Evolutionary conservation across 805 yeast genomes (phyloP), one percentile per base, ranked within the genome.

Genomic region (Kluyveromyces siamensis): DNA sequence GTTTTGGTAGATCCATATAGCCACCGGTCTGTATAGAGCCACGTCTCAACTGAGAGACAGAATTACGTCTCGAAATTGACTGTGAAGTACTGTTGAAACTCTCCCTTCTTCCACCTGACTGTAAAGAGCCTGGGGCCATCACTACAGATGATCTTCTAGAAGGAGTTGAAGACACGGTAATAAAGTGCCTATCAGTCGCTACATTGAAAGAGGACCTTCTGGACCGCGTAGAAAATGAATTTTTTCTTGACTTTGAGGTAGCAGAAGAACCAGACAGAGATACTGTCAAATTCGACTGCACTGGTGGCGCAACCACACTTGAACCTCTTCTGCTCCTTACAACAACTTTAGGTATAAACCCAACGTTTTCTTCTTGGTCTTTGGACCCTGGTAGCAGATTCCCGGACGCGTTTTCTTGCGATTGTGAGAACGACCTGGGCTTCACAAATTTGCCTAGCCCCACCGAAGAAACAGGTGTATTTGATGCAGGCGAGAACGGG

Each of bases 301-400:
- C 10, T 11, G 54, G 38, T 7, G 44, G 48, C 42, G 43, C 45
- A 18, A 48, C 50, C 36, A 48, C 46, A 11, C 39, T 38, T 16
- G 55, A 49, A 40, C 49, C 45, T 14, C 50, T 49, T 51, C 70
- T 63, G 16, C 67, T 58, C 46, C 61, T 60, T 4, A 66, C 67
- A 27, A 65, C 53, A 16, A 66, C 65, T 48, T 65, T 65, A 41
- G 70, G 70, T 19, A 65, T 55, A 33, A 63, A 63, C 16, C 69
- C 69, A 8, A 60, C 37, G 45, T 61, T 59, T 43, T 66, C 69
- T 36, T 53, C 63, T 21, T 63, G 66, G 11, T 47, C 44, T 14
- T 17, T 44, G 2, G 30, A 21, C 35, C 46, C n/a, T 11, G 17
- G 27, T 21, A 11, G 10, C 4, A 17, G 27, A 33, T 16, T 19